phyloP scores from a whole-genome alignment of 805 yeast species.

The Kuraishia piskuri region DNA sequence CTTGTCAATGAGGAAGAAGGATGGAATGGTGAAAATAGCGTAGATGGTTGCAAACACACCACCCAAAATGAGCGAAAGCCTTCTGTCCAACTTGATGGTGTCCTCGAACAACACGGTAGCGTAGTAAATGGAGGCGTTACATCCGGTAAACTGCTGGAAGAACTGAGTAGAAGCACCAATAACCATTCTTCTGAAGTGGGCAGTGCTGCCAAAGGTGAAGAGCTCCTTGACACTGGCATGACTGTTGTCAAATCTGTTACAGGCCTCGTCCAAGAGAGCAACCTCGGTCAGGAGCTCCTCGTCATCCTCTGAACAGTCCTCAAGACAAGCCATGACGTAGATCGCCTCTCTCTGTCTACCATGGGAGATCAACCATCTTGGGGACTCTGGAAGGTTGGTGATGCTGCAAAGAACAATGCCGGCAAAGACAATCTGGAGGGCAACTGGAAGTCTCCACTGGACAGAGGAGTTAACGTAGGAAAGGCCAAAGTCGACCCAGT shows the following conservation, averaged over 20 bases:
- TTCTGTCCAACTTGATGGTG: slow-evolving; percentile 29
- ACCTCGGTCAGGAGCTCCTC: slow-evolving; percentile 8
- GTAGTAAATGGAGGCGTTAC: slow-evolving; percentile 64
- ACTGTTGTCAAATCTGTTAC: not conserved
- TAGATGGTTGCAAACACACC: slow-evolving; percentile 32
- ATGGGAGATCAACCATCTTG: slow-evolving; percentile 44
- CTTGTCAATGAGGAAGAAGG: slow-evolving; percentile 49
- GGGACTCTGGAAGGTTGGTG: slow-evolving; percentile 35
- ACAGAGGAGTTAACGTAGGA: slow-evolving; percentile 26
- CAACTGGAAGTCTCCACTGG: slow-evolving; percentile 38
- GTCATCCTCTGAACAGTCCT: slow-evolving; percentile 5
- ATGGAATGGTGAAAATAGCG: slow-evolving; percentile 27
- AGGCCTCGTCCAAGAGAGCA: slow-evolving; percentile 3
- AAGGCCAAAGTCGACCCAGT: slow-evolving; percentile 35
- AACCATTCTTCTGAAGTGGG: slow-evolving; percentile 36
- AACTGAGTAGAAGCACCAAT: slow-evolving; percentile 46
- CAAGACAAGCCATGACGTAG: slow-evolving; percentile 25
- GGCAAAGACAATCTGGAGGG: slow-evolving; percentile 33
- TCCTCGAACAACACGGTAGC: slow-evolving; percentile 39
- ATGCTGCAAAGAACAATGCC: slow-evolving; percentile 15
- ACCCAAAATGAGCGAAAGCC: slow-evolving; percentile 28
- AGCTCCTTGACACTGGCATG: slow-evolving; percentile 1
- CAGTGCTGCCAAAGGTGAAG: not conserved
- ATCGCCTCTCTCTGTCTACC: slow-evolving; percentile 31
- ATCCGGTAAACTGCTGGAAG: slow-evolving; percentile 59